These are phyloP conservation scores for Eucalyptus leucophloia DNA, from an alignment of 345 rosid genomes.

Conservation along the genomic window DNA sequence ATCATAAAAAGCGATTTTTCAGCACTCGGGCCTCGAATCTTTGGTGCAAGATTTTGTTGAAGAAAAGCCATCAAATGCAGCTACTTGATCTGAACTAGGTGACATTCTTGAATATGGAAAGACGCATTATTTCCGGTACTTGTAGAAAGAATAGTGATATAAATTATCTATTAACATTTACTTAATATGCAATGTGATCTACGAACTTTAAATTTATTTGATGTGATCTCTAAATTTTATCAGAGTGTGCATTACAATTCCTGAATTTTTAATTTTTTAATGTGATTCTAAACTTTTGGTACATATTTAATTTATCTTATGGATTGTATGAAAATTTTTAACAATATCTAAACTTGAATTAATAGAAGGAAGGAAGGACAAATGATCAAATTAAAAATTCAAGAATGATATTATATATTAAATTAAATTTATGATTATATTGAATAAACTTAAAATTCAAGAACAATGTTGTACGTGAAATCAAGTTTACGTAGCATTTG, in stretches of 20 bases:
- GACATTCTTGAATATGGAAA: background rate
- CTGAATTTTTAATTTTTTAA: too few species aligned
- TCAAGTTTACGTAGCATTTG: too few species aligned
- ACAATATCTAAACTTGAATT: fast-evolving
- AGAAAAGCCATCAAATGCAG: background rate
- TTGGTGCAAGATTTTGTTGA: background rate
- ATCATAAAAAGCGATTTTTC: background rate
- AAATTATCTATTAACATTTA: too few species aligned
- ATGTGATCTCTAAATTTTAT: too few species aligned
- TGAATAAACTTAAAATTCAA: too few species aligned
- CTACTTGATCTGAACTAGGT: background rate
- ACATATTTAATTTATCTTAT: too few species aligned
- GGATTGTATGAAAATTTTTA: fast-evolving
- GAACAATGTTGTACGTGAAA: fast-evolving
- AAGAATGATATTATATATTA: too few species aligned
- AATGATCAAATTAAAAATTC: too few species aligned
- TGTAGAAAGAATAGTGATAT: background rate
- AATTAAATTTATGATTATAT: fast-evolving
- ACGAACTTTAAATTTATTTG: too few species aligned
- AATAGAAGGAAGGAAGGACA: too few species aligned
- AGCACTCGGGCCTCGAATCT: background rate
- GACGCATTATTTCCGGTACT: background rate
- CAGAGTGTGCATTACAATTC: fast-evolving
- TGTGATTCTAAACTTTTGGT: fast-evolving
- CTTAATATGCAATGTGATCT: too few species aligned